Conservation (phyloP, 1,284 basidiomycete genomes). For the Trichosporon sp. region DNA sequence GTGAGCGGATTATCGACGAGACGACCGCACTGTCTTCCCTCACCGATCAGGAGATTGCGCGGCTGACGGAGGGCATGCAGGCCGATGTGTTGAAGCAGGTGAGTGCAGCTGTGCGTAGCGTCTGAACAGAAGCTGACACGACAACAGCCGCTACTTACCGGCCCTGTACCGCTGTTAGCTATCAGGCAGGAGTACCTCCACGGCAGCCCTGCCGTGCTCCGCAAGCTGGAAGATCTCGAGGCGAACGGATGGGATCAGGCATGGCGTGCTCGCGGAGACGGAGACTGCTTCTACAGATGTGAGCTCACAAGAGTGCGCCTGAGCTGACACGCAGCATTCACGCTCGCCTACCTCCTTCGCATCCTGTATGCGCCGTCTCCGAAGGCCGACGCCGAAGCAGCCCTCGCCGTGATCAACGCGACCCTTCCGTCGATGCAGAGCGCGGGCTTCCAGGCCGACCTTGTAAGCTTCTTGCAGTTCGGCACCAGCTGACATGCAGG, state of each 20-base stretch:
- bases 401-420: conserved; percentile 55
- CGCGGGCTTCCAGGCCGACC: conserved; percentile 62
- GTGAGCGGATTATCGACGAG: conserved; percentile 42
- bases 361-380: conserved; percentile 53
- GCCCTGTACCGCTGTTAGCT: conserved; percentile 41
- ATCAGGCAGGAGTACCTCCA: conserved; percentile 58
- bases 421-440: conserved; percentile 56
- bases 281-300: conserved; percentile 76
- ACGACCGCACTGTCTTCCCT: conserved; percentile 43
- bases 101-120: no score
- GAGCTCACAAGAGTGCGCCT: conserved; percentile 22
- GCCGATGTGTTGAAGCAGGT: conserved; percentile 33
- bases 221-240: conserved; percentile 61
- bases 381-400: conserved; percentile 53
- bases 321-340: conserved; percentile 53
- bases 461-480: conserved; percentile 23
- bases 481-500: conserved; percentile 19
- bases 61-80: conserved; percentile 42
- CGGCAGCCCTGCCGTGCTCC: conserved; percentile 55
- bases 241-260: conserved; percentile 58
- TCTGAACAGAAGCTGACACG: neutral
- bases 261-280: conserved; percentile 63
- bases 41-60: conserved; percentile 47
- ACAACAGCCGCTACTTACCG: conserved; percentile 44
- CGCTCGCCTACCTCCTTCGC: conserved; percentile 61